These are phyloP conservation scores for Selaginella tamariscina DNA, from an alignment of 75 land plant species.

Conservation along the genomic window DNA sequence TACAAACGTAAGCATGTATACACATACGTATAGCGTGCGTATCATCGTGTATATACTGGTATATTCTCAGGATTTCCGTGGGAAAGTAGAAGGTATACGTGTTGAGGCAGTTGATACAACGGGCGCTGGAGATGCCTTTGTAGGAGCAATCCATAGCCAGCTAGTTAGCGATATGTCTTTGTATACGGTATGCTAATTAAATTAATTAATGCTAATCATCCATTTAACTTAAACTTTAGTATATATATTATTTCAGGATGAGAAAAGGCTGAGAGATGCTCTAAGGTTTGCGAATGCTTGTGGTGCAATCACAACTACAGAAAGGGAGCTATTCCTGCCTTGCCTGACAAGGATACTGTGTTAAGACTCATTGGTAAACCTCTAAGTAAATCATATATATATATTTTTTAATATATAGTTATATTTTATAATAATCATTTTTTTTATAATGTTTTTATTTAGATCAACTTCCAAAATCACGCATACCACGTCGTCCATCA, in stretches of 20 bases:
- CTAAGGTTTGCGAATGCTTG: constrained; percentile 54
- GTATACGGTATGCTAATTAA: constrained; percentile 14
- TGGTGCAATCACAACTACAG: constrained; percentile 50
- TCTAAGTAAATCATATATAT: neutral
- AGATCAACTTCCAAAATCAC: constrained; percentile 8
- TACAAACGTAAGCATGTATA: constrained; percentile 29
- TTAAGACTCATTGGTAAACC: constrained; percentile 25
- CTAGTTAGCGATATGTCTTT: constrained; percentile 6
- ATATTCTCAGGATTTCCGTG: constrained; percentile 9
- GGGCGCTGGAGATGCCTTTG: constrained; percentile 9
- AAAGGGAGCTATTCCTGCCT: constrained; percentile 58
- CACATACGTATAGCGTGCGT: too few species aligned
- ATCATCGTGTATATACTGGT: too few species aligned
- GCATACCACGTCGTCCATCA: constrained; percentile 4
- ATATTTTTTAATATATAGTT: neutral
- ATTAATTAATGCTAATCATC: neutral
- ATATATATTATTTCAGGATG: constrained; percentile 40
- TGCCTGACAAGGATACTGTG: constrained; percentile 39
- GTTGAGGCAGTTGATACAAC: constrained; percentile 11
- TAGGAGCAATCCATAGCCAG: constrained; percentile 1
- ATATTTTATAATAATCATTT: neutral
- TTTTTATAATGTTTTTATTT: neutral
- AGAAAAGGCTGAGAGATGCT: constrained; percentile 35
- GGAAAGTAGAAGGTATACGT: neutral
- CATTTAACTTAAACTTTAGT: neutral